Evolutionary conservation across 139 green algal genomes (phyloP).

Genomic region (Spirogloea muscicola): DNA sequence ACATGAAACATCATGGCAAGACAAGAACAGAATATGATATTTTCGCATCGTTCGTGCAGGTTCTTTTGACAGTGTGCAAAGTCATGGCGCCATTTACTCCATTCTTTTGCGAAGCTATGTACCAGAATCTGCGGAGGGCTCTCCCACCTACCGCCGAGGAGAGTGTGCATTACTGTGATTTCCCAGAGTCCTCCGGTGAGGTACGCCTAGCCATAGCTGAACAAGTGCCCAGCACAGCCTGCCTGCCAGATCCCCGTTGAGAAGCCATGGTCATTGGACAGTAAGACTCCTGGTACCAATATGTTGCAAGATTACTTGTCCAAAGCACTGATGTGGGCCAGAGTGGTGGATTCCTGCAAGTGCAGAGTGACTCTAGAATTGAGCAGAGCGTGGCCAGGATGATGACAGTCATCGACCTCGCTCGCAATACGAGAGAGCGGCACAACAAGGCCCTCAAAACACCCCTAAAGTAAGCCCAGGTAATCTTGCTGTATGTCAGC

Average conservation of each 20-base stretch:
- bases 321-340: no score
- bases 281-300: no score
- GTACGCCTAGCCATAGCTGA: no score
- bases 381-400: conserved; percentile 81
- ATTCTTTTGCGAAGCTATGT: conserved; percentile 98
- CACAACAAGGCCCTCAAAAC: conserved; percentile 76
- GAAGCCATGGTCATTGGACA: no score
- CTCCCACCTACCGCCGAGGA: conserved; percentile 47
- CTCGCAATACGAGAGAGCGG: conserved; percentile 76
- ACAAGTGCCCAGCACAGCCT: no score
- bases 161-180: conserved; percentile 79
- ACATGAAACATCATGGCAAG: no score
- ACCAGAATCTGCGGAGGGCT: conserved; percentile 81
- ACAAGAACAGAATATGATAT: no score
- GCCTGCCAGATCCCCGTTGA: no score
- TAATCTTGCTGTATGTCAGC: no score
- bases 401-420: conserved; percentile 77
- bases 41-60: no score
- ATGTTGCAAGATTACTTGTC: no score
- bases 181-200: conserved; percentile 55
- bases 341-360: no score
- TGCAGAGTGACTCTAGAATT: conserved; percentile 61
- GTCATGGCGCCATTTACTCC: conserved; percentile 96
- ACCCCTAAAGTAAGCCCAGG: conserved; percentile 73
- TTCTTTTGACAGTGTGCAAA: conserved; percentile 85